Percentiles rank a stretch among this genome's conserved stretches.
phyloP scores from a whole-genome alignment of 768 basidiomycete species.

The Rhodotorula babjevae region DNA sequence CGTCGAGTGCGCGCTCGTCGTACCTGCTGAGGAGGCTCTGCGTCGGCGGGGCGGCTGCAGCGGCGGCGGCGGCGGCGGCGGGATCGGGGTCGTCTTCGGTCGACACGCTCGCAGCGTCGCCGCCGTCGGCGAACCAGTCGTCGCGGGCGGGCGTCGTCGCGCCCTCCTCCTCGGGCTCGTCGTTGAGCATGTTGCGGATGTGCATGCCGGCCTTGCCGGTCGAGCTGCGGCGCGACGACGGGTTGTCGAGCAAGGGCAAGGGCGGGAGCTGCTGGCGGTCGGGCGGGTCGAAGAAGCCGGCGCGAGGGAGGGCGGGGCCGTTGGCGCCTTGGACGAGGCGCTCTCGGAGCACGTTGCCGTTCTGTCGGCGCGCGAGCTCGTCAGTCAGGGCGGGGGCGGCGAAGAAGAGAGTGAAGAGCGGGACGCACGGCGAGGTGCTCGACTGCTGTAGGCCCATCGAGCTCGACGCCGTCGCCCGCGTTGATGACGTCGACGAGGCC shows the following conservation, averaged over 20 bases:
- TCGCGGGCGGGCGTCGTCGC: constrained; percentile 1
- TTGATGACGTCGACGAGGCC: constrained; percentile 37
- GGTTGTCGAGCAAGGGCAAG: neutral
- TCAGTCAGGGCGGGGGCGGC: neutral
- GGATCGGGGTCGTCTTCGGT: constrained; percentile 14
- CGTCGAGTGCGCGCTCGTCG: neutral
- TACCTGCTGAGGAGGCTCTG: neutral
- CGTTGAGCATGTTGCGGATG: constrained; percentile 41
- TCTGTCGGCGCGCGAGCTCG: neutral
- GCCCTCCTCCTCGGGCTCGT: constrained; percentile 23
- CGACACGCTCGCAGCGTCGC: constrained; percentile 7
- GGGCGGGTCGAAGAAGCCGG: constrained; percentile 20
- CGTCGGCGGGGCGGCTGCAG: neutral
- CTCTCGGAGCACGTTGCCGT: neutral
- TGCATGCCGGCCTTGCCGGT: constrained; percentile 32
- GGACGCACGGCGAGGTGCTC: neutral
- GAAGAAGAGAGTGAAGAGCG: neutral
- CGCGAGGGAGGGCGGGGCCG: constrained; percentile 6
- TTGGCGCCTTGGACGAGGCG: neutral
- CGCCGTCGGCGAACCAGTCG: constrained; percentile 30
- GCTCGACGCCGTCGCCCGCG: neutral
- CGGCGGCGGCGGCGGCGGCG: neutral
- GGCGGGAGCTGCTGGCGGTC: constrained; percentile 14
- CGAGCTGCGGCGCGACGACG: neutral
- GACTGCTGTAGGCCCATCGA: neutral